These are phyloP conservation scores for Ligustrum vulgare DNA, from an alignment of 257 asterid genomes.

Conservation along the genomic window DNA sequence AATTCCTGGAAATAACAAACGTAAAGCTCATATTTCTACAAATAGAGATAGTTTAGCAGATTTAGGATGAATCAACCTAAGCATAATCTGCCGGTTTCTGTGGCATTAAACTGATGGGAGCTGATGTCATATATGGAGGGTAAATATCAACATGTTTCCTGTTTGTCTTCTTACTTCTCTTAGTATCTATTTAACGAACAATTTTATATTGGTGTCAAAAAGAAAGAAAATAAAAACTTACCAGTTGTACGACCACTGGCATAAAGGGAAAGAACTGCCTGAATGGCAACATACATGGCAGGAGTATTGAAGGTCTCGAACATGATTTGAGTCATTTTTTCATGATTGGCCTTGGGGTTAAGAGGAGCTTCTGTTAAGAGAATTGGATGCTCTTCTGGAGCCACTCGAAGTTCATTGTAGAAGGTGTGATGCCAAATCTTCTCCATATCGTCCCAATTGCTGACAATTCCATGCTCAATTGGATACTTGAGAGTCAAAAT, in stretches of 20 bases:
- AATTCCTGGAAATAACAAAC: background rate
- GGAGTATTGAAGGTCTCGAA: background rate
- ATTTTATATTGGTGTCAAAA: background rate
- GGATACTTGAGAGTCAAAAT: constrained; percentile 49
- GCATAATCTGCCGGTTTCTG: background rate
- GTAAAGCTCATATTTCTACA: background rate
- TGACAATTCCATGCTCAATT: background rate
- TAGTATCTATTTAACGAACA: no score
- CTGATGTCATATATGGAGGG: background rate
- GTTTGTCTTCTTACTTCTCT: background rate
- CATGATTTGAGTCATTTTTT: constrained; percentile 1
- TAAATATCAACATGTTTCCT: background rate
- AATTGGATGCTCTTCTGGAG: background rate
- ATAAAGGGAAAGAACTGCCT: background rate
- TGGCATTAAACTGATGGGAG: background rate
- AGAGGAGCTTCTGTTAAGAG: constrained; percentile 2
- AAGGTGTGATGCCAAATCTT: constrained; percentile 2
- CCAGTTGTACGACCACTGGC: constrained; percentile 4
- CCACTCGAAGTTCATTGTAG: constrained; percentile 1
- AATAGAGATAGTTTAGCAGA: background rate
- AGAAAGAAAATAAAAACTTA: background rate
- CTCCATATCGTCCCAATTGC: constrained; percentile 4
- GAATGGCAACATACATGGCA: constrained; percentile 2
- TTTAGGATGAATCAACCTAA: background rate
- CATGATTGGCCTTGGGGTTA: background rate